phyloP scores from a whole-genome alignment of 2,329 filamentous ascomycete species.

The Aureobasidium zeae region DNA sequence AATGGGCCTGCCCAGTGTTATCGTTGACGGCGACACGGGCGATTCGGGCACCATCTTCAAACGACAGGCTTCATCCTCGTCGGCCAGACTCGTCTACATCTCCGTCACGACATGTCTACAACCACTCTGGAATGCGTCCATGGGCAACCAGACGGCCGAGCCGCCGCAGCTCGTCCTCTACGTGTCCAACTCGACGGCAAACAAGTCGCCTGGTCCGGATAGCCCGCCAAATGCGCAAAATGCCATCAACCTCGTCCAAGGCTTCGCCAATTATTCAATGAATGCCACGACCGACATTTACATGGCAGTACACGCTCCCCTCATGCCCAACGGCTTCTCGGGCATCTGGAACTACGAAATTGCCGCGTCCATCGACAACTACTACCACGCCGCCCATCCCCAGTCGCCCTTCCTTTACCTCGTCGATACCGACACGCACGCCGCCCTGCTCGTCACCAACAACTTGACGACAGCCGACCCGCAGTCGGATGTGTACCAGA shows the following conservation, averaged over 20 bases:
- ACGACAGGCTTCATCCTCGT: constrained; percentile 21
- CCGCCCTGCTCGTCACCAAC: constrained; percentile 69
- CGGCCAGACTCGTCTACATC: constrained; percentile 55
- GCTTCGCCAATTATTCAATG: constrained; percentile 58
- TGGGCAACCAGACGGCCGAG: constrained; percentile 34
- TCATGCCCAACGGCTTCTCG: constrained; percentile 48
- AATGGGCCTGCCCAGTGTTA: constrained; percentile 24
- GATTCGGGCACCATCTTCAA: constrained; percentile 17
- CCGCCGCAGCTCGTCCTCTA: constrained; percentile 67
- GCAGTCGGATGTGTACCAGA: constrained; percentile 40
- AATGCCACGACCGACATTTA: constrained; percentile 60
- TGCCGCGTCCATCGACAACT: constrained; percentile 69
- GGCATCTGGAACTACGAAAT: constrained; percentile 73
- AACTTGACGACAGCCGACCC: constrained; percentile 52
- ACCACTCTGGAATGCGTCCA: constrained; percentile 48
- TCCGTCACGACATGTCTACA: constrained; percentile 81
- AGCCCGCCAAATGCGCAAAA: constrained; percentile 30
- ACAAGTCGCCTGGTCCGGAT: constrained; percentile 58
- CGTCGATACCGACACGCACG: constrained; percentile 73
- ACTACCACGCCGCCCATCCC: constrained; percentile 57
- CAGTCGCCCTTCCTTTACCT: constrained; percentile 56
- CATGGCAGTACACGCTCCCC: constrained; percentile 64
- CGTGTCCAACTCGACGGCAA: constrained; percentile 54
- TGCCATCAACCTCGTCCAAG: constrained; percentile 50
- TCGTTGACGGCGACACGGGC: constrained; percentile 14